A percentile compares a stretch with the other conserved stretches of the same genome.
These are phyloP conservation scores for Dendrobium catenatum DNA, from an alignment of 106 monocot species.

Conservation along the genomic window DNA sequence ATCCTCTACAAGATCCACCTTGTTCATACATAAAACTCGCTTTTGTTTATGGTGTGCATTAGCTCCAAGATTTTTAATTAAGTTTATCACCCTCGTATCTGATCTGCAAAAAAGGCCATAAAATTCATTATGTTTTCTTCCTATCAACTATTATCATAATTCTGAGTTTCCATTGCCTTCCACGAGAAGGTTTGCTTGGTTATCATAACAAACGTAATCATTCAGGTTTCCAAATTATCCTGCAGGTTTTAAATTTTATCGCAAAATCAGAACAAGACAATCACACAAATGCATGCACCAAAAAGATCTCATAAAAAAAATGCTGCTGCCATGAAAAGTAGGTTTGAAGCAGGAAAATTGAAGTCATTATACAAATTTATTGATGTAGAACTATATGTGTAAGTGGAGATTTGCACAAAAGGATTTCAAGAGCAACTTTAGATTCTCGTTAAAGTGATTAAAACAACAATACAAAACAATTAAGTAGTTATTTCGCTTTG, in stretches of 20 bases:
- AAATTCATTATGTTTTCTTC: neutral
- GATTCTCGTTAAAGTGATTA: no score
- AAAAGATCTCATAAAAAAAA: neutral
- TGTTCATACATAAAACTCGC: conserved; percentile 94
- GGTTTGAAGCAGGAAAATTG: neutral
- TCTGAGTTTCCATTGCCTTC: neutral
- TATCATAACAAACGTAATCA: neutral
- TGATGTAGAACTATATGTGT: no score
- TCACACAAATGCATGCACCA: neutral
- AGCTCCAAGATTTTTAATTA: conserved; percentile 72
- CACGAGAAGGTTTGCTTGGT: neutral
- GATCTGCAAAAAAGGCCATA: conserved; percentile 29
- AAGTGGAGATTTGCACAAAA: no score
- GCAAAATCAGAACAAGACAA: neutral
- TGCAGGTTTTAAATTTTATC: neutral
- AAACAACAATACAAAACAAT: no score
- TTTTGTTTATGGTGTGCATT: conserved; percentile 54
- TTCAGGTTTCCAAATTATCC: neutral
- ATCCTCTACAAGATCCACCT: conserved; percentile 82
- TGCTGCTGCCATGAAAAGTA: neutral
- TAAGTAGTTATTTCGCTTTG: no score
- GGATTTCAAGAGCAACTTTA: no score
- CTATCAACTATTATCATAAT: neutral
- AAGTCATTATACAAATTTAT: neutral
- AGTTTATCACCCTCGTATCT: conserved; percentile 72